Evolutionary conservation across 345 rosid genomes (phyloP).

Genomic region (Lenwebbia sp.): DNA sequence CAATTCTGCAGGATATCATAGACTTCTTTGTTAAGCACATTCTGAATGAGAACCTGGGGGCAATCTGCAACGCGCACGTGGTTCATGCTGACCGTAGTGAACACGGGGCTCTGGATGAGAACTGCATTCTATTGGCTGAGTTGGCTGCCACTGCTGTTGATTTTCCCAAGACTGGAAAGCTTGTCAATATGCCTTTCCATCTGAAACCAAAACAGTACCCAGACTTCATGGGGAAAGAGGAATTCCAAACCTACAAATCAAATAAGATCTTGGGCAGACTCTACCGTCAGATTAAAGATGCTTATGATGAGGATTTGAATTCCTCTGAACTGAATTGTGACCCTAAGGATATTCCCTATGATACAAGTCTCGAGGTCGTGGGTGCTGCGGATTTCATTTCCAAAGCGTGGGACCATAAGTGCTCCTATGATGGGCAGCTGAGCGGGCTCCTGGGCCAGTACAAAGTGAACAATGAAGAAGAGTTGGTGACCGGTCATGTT

Average conservation of each 20-base stretch:
- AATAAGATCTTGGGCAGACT: conserved; percentile 72
- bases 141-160: conserved; percentile 91
- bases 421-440: conserved; percentile 65
- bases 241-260: conserved; percentile 59
- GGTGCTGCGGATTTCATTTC: conserved; percentile 47
- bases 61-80: conserved; percentile 75
- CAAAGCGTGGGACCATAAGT: conserved; percentile 77
- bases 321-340: conserved; percentile 16
- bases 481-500: conserved; percentile 83
- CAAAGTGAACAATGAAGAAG: conserved; percentile 80
- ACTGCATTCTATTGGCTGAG: conserved; percentile 59
- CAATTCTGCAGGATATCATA: conserved; percentile 52
- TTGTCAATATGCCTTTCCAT: conserved; percentile 53
- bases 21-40: conserved; percentile 67
- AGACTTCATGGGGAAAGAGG: conserved; percentile 87
- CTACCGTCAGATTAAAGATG: conserved; percentile 51
- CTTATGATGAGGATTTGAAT: conserved; percentile 33
- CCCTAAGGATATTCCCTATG: conserved; percentile 47
- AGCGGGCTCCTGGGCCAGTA: conserved; percentile 67
- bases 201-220: conserved; percentile 77
- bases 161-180: conserved; percentile 82
- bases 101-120: conserved; percentile 58
- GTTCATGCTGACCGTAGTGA: conserved; percentile 83
- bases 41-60: conserved; percentile 60
- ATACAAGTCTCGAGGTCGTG: conserved; percentile 34